Base-by-base conservation (phyloP, 495 filamentous ascomycete genomes). In the Lasiosphaeriaceae sp. region DNA sequence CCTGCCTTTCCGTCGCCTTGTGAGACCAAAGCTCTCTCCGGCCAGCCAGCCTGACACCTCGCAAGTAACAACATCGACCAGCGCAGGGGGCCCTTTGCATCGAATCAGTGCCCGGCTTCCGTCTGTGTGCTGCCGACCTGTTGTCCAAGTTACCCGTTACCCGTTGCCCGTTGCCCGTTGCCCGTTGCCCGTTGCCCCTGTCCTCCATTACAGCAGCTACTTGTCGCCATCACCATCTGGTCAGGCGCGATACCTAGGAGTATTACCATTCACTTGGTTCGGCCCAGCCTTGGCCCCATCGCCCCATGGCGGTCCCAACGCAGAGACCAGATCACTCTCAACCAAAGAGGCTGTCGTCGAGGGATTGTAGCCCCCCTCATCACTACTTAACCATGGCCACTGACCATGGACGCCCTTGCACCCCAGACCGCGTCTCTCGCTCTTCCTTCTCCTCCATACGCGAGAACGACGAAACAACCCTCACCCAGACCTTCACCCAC, bases 401-500 rank as follows among this genome's bases (percentile, higher is more conserved):
- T 48, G 63, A 66, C 31, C 53, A 19, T 43, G 19, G 21, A 22
- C 56, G 65, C 26, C 54, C 57, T 22, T 26, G 52, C 34, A 62
- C 63, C 41, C 69, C 73, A 50, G 75, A 76, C 67, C 70, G 70
- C 55, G 68, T 66, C 48, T 68, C 73, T 52, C 75, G 80, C 44
- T 76, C 77, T 19, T 80, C 77, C 52, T 83, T 83, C 66, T 82
- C 80, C n/a, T 82, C 79, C 39, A 76, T 82, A 65, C 74, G 79
- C 45, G 80, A 83, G 65, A 72, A 70, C 60, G 73, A 78, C 57
- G 26, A 31, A 9, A 68, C 69, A 47, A 67, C 69, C 57, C 79
- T 90, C 52, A 81, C 85, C 47, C 88, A 92, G 74, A 86, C 81
- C 17, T 92, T 92, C 62, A 83, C 87, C 35, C 80, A 81, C 62